Conservation (phyloP, 257 asterid genomes). For the Cruciata laevipes region DNA sequence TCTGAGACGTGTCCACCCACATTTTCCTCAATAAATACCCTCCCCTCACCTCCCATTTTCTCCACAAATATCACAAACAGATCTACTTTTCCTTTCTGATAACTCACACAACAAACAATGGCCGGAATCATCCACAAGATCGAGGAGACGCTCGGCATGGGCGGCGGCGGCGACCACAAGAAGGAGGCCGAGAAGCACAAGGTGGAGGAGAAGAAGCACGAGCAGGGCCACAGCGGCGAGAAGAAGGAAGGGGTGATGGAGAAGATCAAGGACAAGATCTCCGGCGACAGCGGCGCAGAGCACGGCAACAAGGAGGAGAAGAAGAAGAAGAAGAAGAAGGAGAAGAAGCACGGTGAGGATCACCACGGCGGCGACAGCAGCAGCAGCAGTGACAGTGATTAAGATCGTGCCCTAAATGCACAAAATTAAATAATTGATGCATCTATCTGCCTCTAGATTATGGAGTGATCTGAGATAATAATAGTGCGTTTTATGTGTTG, state of each 20-base stretch:
- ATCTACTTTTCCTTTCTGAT: neutral
- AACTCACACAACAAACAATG: slow-evolving; percentile 25
- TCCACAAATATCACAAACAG: neutral
- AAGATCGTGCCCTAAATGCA: too few relatives aligned
- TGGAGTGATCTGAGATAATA: neutral
- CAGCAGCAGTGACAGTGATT: slow-evolving; percentile 51
- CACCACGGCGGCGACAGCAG: slow-evolving; percentile 29
- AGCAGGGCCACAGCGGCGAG: slow-evolving; percentile 20
- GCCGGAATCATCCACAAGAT: slow-evolving; percentile 70
- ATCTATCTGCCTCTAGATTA: neutral
- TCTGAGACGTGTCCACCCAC: neutral
- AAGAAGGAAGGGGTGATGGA: slow-evolving; percentile 27
- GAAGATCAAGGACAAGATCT: slow-evolving; percentile 29
- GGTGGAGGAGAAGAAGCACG: slow-evolving; percentile 15
- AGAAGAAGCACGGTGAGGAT: slow-evolving; percentile 26
- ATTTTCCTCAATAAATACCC: neutral
- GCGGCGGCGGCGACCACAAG: slow-evolving; percentile 48
- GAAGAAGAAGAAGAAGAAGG: slow-evolving; percentile 29
- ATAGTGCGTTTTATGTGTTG: neutral
- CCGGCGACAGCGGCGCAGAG: slow-evolving; percentile 18
- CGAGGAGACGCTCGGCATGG: slow-evolving; percentile 52
- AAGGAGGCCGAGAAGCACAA: slow-evolving; percentile 41
- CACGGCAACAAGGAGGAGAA: slow-evolving; percentile 26
- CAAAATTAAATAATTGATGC: neutral
- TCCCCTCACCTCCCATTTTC: neutral